These are phyloP conservation scores for Aspergillus sclerotioniger DNA, from an alignment of 495 filamentous ascomycete species.

Conservation along the genomic window DNA sequence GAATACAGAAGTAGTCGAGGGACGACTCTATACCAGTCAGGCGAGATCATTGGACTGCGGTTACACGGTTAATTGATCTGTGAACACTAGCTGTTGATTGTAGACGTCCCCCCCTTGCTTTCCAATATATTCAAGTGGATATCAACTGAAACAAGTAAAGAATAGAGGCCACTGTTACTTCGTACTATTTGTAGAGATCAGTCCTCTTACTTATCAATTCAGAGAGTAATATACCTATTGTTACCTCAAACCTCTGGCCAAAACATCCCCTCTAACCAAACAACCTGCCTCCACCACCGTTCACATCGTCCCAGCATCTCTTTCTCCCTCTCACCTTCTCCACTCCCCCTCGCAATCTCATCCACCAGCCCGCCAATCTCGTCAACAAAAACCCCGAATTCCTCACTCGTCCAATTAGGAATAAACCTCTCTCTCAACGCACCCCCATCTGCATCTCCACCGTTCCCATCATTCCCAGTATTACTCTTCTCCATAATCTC, in stretches of 20 bases:
- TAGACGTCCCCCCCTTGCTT: no score
- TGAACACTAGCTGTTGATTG: no score
- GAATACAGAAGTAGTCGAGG: no score
- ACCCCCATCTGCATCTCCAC: slow-evolving; percentile 57
- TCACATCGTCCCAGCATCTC: slow-evolving; percentile 32
- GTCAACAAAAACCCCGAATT: slow-evolving; percentile 58
- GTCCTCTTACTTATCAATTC: no score
- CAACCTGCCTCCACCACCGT: slow-evolving; percentile 52
- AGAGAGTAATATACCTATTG: no score
- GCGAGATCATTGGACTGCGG: no score
- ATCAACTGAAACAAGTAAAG: no score
- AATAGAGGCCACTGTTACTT: no score
- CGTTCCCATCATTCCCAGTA: neutral
- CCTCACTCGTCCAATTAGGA: slow-evolving; percentile 61
- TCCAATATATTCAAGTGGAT: no score
- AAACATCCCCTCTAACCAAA: slow-evolving; percentile 53
- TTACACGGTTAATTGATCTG: no score
- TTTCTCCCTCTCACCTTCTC: slow-evolving; percentile 39
- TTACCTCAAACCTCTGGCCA: slow-evolving; percentile 35
- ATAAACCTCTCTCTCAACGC: slow-evolving; percentile 62
- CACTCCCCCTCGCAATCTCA: slow-evolving; percentile 40
- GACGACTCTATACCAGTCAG: no score
- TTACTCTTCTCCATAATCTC: slow-evolving; percentile 24
- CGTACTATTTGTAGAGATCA: no score
- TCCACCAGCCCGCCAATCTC: slow-evolving; percentile 41